Conservation (phyloP, 495 filamentous ascomycete genomes). For the Penicillium psychrofluorescens region DNA sequence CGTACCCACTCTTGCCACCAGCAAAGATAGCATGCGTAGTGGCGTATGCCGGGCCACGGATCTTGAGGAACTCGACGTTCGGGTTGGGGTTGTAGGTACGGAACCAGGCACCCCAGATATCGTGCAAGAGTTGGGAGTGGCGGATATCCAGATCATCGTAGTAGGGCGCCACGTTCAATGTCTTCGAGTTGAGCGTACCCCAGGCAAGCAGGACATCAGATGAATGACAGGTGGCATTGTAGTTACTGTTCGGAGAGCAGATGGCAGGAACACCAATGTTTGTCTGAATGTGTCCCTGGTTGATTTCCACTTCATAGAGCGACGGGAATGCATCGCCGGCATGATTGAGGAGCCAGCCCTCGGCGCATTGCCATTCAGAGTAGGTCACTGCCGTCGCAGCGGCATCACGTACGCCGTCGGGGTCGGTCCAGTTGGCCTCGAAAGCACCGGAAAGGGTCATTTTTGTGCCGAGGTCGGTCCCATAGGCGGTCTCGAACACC, state of each 20-base stretch:
- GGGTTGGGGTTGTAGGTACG: constrained; percentile 18
- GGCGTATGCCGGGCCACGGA: constrained; percentile 18
- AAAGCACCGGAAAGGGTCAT: constrained; percentile 11
- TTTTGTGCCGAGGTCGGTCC: constrained; percentile 5
- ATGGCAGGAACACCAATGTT: constrained; percentile 10
- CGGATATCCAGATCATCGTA: constrained; percentile 10
- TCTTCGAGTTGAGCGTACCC: constrained; percentile 24
- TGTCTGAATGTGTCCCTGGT: constrained; percentile 17
- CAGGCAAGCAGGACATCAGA: constrained; percentile 22
- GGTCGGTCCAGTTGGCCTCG: constrained; percentile 7
- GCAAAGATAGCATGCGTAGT: constrained; percentile 2
- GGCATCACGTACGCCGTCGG: constrained; percentile 12
- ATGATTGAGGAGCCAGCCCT: constrained; percentile 17
- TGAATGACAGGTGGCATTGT: constrained; percentile 24
- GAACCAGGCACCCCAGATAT: constrained; percentile 22
- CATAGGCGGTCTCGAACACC: constrained; percentile 10
- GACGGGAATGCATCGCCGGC: constrained; percentile 7
- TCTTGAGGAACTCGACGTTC: constrained; percentile 3
- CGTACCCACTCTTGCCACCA: neutral
- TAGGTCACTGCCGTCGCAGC: constrained; percentile 12
- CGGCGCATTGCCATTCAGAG: constrained; percentile 22
- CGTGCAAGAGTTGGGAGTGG: constrained; percentile 21
- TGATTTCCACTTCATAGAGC: constrained; percentile 18
- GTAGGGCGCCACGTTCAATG: constrained; percentile 18
- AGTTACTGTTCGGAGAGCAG: constrained; percentile 20